Conservation (phyloP, 139 green algal genomes). For the Edaphochlamys debaryana region DNA sequence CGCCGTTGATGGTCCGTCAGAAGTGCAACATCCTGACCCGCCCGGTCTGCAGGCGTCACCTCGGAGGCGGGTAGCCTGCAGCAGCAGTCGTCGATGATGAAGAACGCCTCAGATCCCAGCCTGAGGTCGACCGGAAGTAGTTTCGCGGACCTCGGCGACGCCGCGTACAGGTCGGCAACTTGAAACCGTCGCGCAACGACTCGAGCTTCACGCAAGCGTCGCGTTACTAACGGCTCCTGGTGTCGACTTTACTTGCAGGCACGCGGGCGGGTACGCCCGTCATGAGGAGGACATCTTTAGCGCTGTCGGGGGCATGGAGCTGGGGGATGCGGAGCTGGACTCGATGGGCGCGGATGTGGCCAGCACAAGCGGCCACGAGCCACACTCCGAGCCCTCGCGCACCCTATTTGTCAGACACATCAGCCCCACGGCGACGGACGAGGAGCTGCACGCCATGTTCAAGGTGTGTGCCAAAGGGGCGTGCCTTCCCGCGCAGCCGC, state of each 20-base stretch:
- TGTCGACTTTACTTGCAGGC: no score
- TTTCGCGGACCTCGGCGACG: slow-evolving; percentile 15
- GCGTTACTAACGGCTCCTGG: no score
- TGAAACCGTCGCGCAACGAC: no score
- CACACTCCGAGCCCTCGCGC: slow-evolving; percentile 65
- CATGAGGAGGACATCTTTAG: slow-evolving; percentile 61
- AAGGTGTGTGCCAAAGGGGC: slow-evolving; percentile 32
- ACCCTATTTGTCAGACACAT: slow-evolving; percentile 86
- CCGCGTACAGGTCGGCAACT: not conserved
- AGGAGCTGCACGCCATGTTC: slow-evolving; percentile 62
- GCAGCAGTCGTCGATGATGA: slow-evolving; percentile 37
- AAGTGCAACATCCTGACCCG: not conserved
- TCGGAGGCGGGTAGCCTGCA: slow-evolving; percentile 30
- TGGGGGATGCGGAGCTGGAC: slow-evolving; percentile 44
- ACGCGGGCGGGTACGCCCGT: not conserved
- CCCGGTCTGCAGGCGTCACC: slow-evolving; percentile 3
- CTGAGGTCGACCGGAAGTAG: slow-evolving; percentile 17
- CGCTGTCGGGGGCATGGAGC: slow-evolving; percentile 54
- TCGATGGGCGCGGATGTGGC: slow-evolving; percentile 4
- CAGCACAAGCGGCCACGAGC: slow-evolving; percentile 18
- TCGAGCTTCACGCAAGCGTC: no score
- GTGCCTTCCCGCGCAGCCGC: no score
- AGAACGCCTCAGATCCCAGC: slow-evolving; percentile 29
- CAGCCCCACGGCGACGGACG: slow-evolving; percentile 56
- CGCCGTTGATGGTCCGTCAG: no score